Base-by-base conservation (phyloP, 1,284 basidiomycete genomes). In the Trichosporon faecale region DNA sequence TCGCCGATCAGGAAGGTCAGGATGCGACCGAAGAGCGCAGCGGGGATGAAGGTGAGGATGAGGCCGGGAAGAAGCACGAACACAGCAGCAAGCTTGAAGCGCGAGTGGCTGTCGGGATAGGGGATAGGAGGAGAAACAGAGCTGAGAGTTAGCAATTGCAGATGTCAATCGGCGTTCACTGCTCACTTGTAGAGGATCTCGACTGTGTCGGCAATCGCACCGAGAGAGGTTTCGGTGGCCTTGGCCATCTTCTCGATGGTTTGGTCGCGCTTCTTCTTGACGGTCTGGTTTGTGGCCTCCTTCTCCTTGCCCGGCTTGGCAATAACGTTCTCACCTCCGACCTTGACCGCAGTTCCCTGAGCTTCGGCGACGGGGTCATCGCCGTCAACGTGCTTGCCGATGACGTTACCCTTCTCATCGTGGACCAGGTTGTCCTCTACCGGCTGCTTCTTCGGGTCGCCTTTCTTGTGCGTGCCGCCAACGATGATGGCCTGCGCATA, bases 1-100 rank as follows among this genome's bases (percentile, higher is more conserved):
- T 86, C 80, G 0, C 88, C 88, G 63, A 87, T 75, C 0, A 77
- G 72, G 70, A 88, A 86, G 0, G 85, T 85, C 0, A 81, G 78
- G 9, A 81, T 77, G 7, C 86, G 80, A 21, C 85, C 83, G 72
- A 87, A 85, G 40, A 86, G 71, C 65, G 80, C 81, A 0, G 85
- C 77, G 16, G 85, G 84, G 9, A 87, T 77, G 68, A 86, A 81
- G n/a, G 84, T 80, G 27, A 85, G 79, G 1, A 82, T 75, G 52
- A 88, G 68, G 14, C 78, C 76, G 46, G 82, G 72, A 0, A 83
- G 81, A 35, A 82, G 67, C 60, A 85, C 69, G 74, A 85, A 78
- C 3, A 33, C 27, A 12, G 76, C 77, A 3, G 82, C 83, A 49
- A 85, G 75, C 72, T 84, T 83, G 74, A 81, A 82, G 14, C 84